Conservation (phyloP, 257 asterid species). For the Fraxinus pennsylvanica region DNA sequence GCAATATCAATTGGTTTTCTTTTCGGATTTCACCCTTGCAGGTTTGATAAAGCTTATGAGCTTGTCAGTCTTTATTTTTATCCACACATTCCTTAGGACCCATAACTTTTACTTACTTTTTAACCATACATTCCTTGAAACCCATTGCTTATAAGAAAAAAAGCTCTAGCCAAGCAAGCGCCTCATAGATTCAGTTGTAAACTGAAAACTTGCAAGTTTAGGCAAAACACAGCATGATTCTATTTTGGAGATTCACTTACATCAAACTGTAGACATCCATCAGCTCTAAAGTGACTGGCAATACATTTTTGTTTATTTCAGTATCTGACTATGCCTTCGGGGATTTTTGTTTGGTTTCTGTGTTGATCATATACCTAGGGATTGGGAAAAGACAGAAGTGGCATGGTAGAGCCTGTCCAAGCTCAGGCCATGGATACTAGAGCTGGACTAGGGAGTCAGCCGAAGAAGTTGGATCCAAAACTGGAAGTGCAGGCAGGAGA, state of each 20-base stretch:
- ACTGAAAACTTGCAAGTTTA: neutral
- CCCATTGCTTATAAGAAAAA: no score
- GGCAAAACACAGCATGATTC: slow-evolving; percentile 3
- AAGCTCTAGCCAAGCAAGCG: neutral
- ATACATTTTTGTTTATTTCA: slow-evolving; percentile 6
- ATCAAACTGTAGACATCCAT: slow-evolving; percentile 17
- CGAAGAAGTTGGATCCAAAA: slow-evolving; percentile 77
- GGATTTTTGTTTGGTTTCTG: slow-evolving; percentile 40
- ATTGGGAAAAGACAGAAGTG: slow-evolving; percentile 92
- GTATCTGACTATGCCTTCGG: neutral
- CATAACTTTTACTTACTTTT: no score
- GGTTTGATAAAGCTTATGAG: neutral
- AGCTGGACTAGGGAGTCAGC: slow-evolving; percentile 89
- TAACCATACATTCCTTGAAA: no score
- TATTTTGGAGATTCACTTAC: slow-evolving; percentile 29
- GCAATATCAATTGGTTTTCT: neutral
- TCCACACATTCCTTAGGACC: no score
- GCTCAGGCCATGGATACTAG: slow-evolving; percentile 69
- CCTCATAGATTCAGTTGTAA: neutral
- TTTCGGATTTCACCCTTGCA: neutral
- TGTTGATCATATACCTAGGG: slow-evolving; percentile 59
- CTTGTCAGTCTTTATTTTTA: no score
- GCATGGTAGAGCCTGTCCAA: slow-evolving; percentile 94
- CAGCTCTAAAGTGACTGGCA: slow-evolving; percentile 34
- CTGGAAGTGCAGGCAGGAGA: slow-evolving; percentile 97